Base-by-base conservation (phyloP, 805 yeast genomes). In the Ogataea neopini region DNA sequence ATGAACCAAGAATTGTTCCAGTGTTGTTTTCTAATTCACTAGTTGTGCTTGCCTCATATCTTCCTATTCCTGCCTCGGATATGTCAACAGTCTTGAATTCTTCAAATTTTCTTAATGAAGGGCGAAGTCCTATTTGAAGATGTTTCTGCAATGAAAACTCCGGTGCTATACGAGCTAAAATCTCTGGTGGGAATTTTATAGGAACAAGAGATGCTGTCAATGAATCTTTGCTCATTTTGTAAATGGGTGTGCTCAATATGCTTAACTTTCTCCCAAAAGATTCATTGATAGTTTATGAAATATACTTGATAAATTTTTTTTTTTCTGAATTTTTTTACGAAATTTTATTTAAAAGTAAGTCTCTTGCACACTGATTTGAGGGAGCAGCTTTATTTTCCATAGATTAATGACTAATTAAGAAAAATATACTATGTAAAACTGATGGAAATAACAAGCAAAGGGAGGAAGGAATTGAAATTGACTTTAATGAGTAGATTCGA, bases 81-180 rank as follows among this genome's bases (percentile, higher is more conserved):
- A 81, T 64, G 10, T 69, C 61, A 2, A 86, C 66, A 2, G 81
- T 74, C 54, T 85, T 80, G 66, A 86, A 86, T 67, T 91, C 96
- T 56, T 79, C 78, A 58, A 83, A 80, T 28, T 75, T 73, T 38
- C 97, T 77, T 42, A 84, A 67, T 40, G 83, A 79, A 8, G 97
- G 96, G 52, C 97, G 81, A 18, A 85, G 60, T 0, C 94, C 92
- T 15, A 81, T 70, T 15, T 84, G 76, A 13, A 91, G 64, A 64
- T 89, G 96, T 60, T 95, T 77, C 61, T 86, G 86, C 37, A 91
- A 72, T 4, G 92, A 86, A 11, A 87, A 63, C 47, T 88, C 96
- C 1, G 97, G 97, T 1, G 95, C 88, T 30, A 91, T 78, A 44
- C 94, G 72, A 1, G 94, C 90, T 36, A 91, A 71, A 9, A 89